phyloP scores from a whole-genome alignment of 139 green algal species.

The Coelastrella sp. region DNA sequence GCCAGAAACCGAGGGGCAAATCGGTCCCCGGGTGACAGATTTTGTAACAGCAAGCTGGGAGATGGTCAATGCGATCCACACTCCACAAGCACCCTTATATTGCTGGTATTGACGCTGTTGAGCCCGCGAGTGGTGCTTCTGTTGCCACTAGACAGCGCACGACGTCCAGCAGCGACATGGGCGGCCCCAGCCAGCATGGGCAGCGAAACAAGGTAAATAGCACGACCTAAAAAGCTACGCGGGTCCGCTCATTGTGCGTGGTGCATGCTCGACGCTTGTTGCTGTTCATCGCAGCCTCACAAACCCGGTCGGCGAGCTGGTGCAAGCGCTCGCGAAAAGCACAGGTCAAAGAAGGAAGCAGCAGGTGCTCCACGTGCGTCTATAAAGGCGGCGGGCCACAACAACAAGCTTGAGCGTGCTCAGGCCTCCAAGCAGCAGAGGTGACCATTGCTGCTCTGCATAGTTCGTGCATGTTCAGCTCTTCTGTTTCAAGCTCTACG shows the following conservation, averaged over 20 bases:
- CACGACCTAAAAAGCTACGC: too few species aligned
- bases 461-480: not conserved
- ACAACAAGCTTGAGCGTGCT: slow-evolving; percentile 68
- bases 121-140: not conserved
- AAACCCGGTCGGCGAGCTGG: slow-evolving; percentile 84
- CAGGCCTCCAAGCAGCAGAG: slow-evolving; percentile 74
- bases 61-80: too few species aligned
- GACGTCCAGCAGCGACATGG: slow-evolving; percentile 51
- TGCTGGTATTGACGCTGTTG: not conserved
- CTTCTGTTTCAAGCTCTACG: not conserved
- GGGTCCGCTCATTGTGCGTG: too few species aligned
- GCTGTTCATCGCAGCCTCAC: slow-evolving; percentile 71
- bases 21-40: too few species aligned
- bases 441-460: slow-evolving; percentile 30
- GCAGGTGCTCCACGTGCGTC: slow-evolving; percentile 15
- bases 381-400: slow-evolving; percentile 50
- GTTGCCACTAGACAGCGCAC: not conserved
- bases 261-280: too few species aligned
- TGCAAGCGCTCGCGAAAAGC: slow-evolving; percentile 79
- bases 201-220: slow-evolving; percentile 81
- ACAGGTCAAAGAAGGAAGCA: slow-evolving; percentile 67
- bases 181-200: slow-evolving; percentile 65
- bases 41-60: too few species aligned
- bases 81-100: not conserved
- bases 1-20: too few species aligned